These are phyloP conservation scores for Podospora pseudopauciseta DNA, from an alignment of 495 filamentous ascomycete species.

Conservation along the genomic window DNA sequence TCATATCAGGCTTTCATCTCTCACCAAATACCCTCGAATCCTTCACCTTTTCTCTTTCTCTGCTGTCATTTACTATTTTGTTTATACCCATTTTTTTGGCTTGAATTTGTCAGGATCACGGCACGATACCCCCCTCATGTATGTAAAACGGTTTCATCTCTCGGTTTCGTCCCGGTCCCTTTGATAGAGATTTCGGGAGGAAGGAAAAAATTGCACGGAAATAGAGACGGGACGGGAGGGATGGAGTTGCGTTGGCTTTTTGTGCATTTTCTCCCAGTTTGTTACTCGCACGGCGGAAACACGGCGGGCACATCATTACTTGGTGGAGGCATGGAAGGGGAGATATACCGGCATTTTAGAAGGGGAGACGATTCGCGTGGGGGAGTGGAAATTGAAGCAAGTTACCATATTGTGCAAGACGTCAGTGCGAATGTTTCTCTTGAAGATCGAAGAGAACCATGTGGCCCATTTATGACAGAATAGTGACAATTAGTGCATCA, in stretches of 20 bases:
- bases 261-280: background rate
- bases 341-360: background rate
- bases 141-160: background rate
- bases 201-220: background rate
- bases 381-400: too few species aligned
- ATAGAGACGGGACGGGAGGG: background rate
- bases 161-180: background rate
- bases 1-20: too few species aligned
- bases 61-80: background rate
- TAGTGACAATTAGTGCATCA: too few species aligned
- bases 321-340: background rate
- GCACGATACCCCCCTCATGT: background rate
- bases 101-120: background rate
- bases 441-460: too few species aligned
- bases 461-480: too few species aligned
- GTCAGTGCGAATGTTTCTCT: too few species aligned
- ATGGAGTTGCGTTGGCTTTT: background rate
- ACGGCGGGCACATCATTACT: background rate
- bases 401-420: too few species aligned
- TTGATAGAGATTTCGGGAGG: background rate
- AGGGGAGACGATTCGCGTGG: background rate
- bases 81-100: background rate
- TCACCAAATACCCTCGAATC: background rate
- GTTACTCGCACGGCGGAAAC: background rate
- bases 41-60: background rate